A percentile compares a stretch with the other conserved stretches of the same genome.
Conservation (phyloP, 768 basidiomycete species). For the Boletus tylopilopsis region DNA sequence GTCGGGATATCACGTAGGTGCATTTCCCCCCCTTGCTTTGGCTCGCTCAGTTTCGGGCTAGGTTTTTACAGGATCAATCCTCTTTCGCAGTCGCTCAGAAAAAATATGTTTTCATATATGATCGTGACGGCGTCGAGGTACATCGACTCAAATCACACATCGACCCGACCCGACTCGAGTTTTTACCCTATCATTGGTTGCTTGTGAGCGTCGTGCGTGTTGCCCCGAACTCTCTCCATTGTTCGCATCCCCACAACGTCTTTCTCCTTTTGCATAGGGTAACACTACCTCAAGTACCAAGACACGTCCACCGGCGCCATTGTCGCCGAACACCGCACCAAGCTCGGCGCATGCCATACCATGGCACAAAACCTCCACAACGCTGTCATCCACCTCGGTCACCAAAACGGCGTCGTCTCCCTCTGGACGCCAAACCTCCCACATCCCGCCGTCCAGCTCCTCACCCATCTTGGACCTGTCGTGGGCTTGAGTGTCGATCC, state of each 20-base stretch:
- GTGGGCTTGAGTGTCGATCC: conserved; percentile 79
- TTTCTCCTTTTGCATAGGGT: conserved; percentile 50
- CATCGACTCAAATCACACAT: conserved; percentile 81
- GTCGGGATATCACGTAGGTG: conserved; percentile 85
- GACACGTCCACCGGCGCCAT: conserved; percentile 92
- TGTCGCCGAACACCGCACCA: conserved; percentile 84
- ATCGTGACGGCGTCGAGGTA: conserved; percentile 88
- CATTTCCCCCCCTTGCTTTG: not conserved
- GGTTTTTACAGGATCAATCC: conserved; percentile 89
- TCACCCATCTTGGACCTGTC: conserved; percentile 89
- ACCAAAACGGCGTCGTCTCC: conserved; percentile 93
- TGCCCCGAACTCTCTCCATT: too few relatives aligned
- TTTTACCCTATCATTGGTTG: conserved; percentile 94
- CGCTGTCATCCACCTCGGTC: conserved; percentile 92
- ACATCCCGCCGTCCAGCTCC: conserved; percentile 85
- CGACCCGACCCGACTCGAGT: conserved; percentile 88
- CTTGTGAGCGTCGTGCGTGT: conserved; percentile 73
- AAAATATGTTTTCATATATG: conserved; percentile 95
- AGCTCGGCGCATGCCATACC: conserved; percentile 76
- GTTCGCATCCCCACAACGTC: too few relatives aligned
- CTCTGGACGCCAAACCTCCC: conserved; percentile 96
- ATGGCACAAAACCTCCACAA: conserved; percentile 93
- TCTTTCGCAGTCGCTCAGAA: conserved; percentile 95
- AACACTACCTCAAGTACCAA: conserved; percentile 90
- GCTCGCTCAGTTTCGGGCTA: conserved; percentile 23